These are phyloP conservation scores for Phtheirospermum japonicum DNA, from an alignment of 257 asterid genomes.

Conservation along the genomic window DNA sequence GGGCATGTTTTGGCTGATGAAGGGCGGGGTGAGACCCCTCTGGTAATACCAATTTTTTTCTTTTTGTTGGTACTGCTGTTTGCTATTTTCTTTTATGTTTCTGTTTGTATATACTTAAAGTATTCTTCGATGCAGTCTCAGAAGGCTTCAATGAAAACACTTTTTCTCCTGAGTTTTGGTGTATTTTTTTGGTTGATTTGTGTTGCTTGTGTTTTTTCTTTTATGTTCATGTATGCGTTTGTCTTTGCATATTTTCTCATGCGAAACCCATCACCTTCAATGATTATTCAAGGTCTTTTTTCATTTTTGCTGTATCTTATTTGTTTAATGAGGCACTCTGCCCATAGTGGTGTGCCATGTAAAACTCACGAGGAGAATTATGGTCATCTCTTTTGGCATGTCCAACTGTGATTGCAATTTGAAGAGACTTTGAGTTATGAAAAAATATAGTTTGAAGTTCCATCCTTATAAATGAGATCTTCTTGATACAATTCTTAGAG, in stretches of 20 bases:
- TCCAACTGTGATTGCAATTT: background rate
- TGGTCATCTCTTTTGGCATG: background rate
- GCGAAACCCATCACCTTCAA: constrained; percentile 12
- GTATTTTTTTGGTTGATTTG: constrained; percentile 14
- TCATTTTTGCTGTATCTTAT: constrained; percentile 1
- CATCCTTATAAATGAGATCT: background rate
- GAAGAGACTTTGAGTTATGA: background rate
- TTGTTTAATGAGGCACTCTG: constrained; percentile 8
- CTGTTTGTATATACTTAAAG: constrained; percentile 15
- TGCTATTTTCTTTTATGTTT: constrained; percentile 16
- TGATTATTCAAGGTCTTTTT: constrained; percentile 10
- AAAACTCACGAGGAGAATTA: constrained; percentile 16
- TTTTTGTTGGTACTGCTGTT: constrained; percentile 13
- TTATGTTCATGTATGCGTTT: background rate
- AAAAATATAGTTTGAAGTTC: background rate
- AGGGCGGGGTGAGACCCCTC: constrained; percentile 89
- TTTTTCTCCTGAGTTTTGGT: constrained; percentile 2
- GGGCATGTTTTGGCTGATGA: constrained; percentile 98
- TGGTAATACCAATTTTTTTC: constrained; percentile 45
- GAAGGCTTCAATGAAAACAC: constrained; percentile 7
- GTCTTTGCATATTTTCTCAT: constrained; percentile 17
- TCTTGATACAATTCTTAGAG: background rate
- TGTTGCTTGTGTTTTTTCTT: background rate
- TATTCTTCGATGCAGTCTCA: constrained; percentile 23
- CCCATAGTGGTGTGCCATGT: constrained; percentile 8